Evolutionary conservation across 495 filamentous ascomycete genomes (phyloP).

Genomic region (Podospora sp.): DNA sequence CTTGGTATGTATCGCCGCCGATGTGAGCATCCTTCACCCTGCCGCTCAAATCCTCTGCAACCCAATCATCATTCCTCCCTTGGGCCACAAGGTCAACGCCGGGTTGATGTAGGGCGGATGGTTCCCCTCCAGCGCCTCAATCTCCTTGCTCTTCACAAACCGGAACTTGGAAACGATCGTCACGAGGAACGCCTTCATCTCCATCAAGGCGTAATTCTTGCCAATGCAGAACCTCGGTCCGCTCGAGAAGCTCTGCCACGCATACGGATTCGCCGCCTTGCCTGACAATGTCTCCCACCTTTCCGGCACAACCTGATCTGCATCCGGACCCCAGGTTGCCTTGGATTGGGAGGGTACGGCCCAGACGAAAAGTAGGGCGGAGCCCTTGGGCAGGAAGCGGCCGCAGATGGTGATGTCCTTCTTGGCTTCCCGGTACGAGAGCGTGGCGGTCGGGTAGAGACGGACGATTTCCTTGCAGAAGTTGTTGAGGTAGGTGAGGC

Average conservation of each 20-base stretch:
- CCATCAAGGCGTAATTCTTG: conserved; percentile 33
- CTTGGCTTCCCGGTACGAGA: conserved; percentile 26
- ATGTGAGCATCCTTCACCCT: background rate
- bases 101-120: conserved; percentile 26
- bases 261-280: conserved; percentile 28
- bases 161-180: conserved; percentile 32
- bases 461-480: conserved; percentile 40
- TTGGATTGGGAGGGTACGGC: conserved; percentile 21
- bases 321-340: conserved; percentile 32
- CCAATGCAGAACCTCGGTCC: conserved; percentile 38
- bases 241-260: conserved; percentile 26
- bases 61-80: conserved; percentile 25
- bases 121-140: conserved; percentile 22
- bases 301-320: conserved; percentile 29
- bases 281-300: conserved; percentile 32
- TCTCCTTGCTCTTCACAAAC: conserved; percentile 26
- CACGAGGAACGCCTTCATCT: conserved; percentile 35
- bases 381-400: conserved; percentile 31
- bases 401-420: conserved; percentile 32
- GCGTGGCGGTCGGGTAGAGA: conserved; percentile 22
- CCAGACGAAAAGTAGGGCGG: conserved; percentile 25
- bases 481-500: conserved; percentile 30
- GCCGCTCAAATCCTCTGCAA: conserved; percentile 24
- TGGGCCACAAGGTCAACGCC: conserved; percentile 22
- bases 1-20: no score